Evolutionary conservation across 2,329 filamentous ascomycete genomes (phyloP), one percentile per base, ranked within the genome.

Genomic region (Fusarium algeriense): DNA sequence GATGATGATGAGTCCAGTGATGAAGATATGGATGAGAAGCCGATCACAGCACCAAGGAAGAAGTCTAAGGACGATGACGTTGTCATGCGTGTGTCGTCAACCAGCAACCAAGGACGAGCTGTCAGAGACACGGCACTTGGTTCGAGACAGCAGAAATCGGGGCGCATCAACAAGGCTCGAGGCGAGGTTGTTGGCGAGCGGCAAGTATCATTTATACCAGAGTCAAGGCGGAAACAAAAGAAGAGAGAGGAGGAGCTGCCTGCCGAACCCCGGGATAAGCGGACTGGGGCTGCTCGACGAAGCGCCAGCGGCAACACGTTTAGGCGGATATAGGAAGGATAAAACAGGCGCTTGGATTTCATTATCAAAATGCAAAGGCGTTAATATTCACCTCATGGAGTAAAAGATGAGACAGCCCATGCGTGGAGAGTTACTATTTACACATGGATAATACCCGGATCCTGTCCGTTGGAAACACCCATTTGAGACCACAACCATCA

Each of bases 221-320:
- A 87, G 68, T 85, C 83, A 12, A 85, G 80, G 73, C 88, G 82
- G 79, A 89, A 86, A 75, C 82, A 84, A 78, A 80, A 85, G 72
- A 71, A 79, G 40, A 72, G 79, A 64, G 77, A 79, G 40, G 75
- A 80, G 30, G 73, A 68, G 35, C 46, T 60, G 15, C 68, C 73
- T 37, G 71, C 74, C 23, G 73, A 78, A 30, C 77, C 78, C 32
- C 76, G 78, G 46, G 78, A 78, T 45, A 82, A 80, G 71, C 78
- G 78, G 34, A 64, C 58, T 48, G 83, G 83, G 60, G 78, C 79
- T 60, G 78, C 79, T 60, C 88, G 92, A 75, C 85, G 92, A 75
- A 94, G 91, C 80, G 93, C 93, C 54, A 94, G 92, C 81, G 87
- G 87, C 56, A 95, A 95, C 81, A 90, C 90, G 43, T 93, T 94